Evolutionary conservation across 1,284 basidiomycete genomes (phyloP), one percentile per base, ranked within the genome.

Genomic region (Puccinia triticina): DNA sequence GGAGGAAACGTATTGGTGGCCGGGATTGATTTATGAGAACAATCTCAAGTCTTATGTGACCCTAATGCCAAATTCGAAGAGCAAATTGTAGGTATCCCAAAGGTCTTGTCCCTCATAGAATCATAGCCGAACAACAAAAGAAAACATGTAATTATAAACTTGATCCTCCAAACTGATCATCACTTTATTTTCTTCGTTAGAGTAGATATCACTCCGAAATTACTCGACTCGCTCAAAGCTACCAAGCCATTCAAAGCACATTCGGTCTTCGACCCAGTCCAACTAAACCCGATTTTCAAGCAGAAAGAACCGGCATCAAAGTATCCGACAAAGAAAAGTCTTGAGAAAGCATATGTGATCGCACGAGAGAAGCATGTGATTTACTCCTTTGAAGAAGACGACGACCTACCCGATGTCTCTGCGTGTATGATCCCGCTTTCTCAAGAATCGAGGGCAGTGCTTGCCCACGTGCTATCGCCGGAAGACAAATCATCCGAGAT

Each of bases 1-100:
- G 26, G 23, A 57, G 3, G 53, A 81, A 73, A 73, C 57, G 2
- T 81, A 50, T 64, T 81, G 78, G 78, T 81, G 78, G 78, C 78
- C 78, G 7, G 78, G 78, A 34, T 46, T 81, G 12, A 26, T 73
- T 61, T 26, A 21, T 29, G 34, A 76, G 18, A 75, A 32, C 37
- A 34, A 43, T 43, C 37, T 55, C 53, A 26, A 40, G 32, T 18
- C 55, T 12, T 40, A 76, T 43, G 73, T 75, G 48, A 23, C 73
- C 32, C n/a, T 76, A 40, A 76, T 76, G 57, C 3, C 34, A 1
- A 40, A 46, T 50, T 43, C 34, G 2, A 61, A 43, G 23, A n/a
- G 16, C 23, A 29, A 43, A 43, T 14, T 40, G 74, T 61, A 59
- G 4, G 55, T 76, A 53, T 53, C 43, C 23, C 2, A 4, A 74